phyloP scores from a whole-genome alignment of 345 rosid species.

The Camelina sativa region DNA sequence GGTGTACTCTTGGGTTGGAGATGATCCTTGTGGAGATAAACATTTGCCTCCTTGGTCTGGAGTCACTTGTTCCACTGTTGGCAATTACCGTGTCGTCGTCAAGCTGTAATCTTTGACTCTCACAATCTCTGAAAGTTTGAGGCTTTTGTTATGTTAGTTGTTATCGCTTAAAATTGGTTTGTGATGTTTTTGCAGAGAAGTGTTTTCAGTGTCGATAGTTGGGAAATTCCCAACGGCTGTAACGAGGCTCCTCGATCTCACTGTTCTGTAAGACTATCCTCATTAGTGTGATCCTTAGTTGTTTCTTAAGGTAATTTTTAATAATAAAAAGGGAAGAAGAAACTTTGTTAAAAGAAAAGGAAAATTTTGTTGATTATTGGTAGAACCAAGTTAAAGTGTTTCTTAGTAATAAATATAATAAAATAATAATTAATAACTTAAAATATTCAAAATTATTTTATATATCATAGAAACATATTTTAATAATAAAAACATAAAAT shows the following conservation, averaged over 20 bases:
- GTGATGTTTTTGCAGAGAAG: slow-evolving; percentile 57
- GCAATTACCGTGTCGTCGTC: slow-evolving; percentile 79
- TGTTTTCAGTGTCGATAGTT: slow-evolving; percentile 68
- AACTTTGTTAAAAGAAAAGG: too few species aligned
- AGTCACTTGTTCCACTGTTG: slow-evolving; percentile 76
- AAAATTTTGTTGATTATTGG: too few species aligned
- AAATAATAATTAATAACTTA: too few species aligned
- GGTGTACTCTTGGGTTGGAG: slow-evolving; percentile 79
- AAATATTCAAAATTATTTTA: too few species aligned
- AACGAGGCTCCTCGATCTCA: slow-evolving; percentile 74
- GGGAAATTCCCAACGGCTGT: slow-evolving; percentile 81
- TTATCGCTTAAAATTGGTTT: neutral
- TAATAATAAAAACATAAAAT: too few species aligned
- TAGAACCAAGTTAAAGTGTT: too few species aligned
- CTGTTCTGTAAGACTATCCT: slow-evolving; percentile 75
- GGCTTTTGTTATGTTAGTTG: neutral
- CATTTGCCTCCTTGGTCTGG: slow-evolving; percentile 85
- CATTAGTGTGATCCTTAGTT: too few species aligned
- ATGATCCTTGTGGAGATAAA: slow-evolving; percentile 81
- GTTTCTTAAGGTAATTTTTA: too few species aligned
- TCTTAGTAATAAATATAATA: too few species aligned
- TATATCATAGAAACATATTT: too few species aligned
- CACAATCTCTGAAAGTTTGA: neutral
- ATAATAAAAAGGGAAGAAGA: too few species aligned
- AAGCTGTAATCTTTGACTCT: slow-evolving; percentile 60